phyloP scores from a whole-genome alignment of 2,329 filamentous ascomycete species.

The Cladophialophora bantiana region DNA sequence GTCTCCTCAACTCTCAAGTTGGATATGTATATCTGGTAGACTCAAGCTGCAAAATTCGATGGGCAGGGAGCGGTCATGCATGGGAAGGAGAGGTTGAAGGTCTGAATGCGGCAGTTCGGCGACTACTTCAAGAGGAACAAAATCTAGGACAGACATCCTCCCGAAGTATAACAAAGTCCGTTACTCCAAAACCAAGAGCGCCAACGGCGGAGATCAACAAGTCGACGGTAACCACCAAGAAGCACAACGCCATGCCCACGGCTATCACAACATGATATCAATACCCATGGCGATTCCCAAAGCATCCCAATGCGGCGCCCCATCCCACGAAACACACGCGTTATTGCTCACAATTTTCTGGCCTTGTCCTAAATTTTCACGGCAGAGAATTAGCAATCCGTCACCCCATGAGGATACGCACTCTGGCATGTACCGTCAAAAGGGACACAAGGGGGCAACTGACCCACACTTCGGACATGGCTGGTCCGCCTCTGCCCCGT shows the following conservation, averaged over 20 bases:
- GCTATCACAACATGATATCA: conserved; percentile 18
- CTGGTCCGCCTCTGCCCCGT: conserved; percentile 39
- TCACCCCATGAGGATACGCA: neutral
- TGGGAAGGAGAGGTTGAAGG: conserved; percentile 51
- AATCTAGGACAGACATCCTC: conserved; percentile 19
- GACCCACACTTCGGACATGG: conserved; percentile 40
- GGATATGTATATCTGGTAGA: conserved; percentile 95
- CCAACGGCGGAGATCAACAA: conserved; percentile 9
- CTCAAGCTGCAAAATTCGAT: conserved; percentile 84
- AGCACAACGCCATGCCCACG: conserved; percentile 12
- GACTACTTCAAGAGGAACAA: conserved; percentile 53
- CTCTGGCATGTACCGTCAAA: neutral
- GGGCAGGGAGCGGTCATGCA: conserved; percentile 76
- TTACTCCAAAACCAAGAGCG: conserved; percentile 13
- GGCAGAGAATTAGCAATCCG: conserved; percentile 13
- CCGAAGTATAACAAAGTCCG: conserved; percentile 20
- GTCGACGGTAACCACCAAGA: neutral
- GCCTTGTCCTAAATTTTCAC: conserved; percentile 24
- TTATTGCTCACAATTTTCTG: conserved; percentile 35
- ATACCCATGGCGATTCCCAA: conserved; percentile 1
- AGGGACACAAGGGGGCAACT: conserved; percentile 6
- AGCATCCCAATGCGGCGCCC: neutral
- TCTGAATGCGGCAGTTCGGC: conserved; percentile 52
- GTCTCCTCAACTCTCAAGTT: conserved; percentile 85
- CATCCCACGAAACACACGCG: neutral